Evolutionary conservation across 2,329 filamentous ascomycete species (phyloP), one percentile per base, ranked within the genome.

Genomic region (Scleromitrula shiraiana): DNA sequence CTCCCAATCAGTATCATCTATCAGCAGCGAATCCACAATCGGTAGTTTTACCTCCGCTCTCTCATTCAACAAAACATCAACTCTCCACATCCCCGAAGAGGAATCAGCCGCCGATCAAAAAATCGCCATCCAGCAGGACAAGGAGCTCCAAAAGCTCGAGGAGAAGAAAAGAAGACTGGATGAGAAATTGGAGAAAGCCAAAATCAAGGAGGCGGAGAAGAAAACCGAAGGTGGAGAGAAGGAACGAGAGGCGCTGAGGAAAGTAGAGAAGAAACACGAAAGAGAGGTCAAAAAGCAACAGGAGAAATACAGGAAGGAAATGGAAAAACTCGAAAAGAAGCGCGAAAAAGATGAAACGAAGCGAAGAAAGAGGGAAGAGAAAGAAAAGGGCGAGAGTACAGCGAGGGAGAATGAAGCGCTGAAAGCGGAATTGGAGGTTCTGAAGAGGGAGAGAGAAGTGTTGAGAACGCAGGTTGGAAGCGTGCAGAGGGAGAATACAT

Each of bases 261-360:
- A 80, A 62, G 70, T 80, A 7, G 73, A 75, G 24, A 78, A 83
- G 60, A 82, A 77, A 59, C 79, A 85, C 62, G 75, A 79, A 38
- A 71, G 69, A 40, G 80, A 84, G 54, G 62, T 82, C 0, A 75
- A 77, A 36, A 85, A 83, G 60, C 77, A 82, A 44, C 77, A 83
- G 55, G 80, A 80, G 39, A 83, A 81, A 56, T 81, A 82, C 56
- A 73, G 75, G 53, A 74, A 73, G 10, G 82, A 88, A 59, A 68
- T 85, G 38, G 68, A 69, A 53, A 83, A 82, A 64, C 67, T 85
- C 2, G 78, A 86, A 53, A 74, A 79, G 54, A 80, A 79, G 66
- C 77, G 78, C 40, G 70, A 72, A 50, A 75, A 73, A 49, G 84
- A 88, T 59, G 71, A 78, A 51, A 71, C 69, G 56, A 84, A 82